Evolutionary conservation across 2,329 filamentous ascomycete genomes (phyloP).

Genomic region (Verticillium isaacii): DNA sequence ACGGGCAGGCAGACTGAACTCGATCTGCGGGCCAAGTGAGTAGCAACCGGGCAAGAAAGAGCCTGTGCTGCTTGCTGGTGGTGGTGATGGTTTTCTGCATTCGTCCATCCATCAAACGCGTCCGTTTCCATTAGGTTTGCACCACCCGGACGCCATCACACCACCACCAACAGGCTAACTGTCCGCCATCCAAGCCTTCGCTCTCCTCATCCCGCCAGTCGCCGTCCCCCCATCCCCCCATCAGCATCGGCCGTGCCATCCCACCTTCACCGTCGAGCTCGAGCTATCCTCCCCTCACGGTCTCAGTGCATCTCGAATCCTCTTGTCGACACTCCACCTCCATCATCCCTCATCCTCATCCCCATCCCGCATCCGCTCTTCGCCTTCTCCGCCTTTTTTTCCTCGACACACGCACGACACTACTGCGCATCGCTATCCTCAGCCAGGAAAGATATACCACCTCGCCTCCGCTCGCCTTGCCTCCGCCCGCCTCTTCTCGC

Average conservation of each 20-base stretch:
- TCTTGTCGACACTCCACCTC: not conserved
- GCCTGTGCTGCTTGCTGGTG: not conserved
- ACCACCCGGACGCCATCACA: not conserved
- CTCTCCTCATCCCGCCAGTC: not conserved
- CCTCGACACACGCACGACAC: not conserved
- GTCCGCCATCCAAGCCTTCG: not conserved
- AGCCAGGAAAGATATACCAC: not conserved
- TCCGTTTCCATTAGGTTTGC: not conserved
- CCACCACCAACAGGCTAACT: not conserved
- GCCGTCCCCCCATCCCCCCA: not conserved
- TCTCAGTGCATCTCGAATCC: not conserved
- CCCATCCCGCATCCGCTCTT: not conserved
- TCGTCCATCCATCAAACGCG: not conserved
- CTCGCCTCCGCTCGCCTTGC: not conserved
- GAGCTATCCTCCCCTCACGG: not conserved
- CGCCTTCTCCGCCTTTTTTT: not conserved
- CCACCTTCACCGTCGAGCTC: not conserved
- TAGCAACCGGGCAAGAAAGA: not conserved
- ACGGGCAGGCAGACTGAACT: no score
- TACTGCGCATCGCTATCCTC: not conserved
- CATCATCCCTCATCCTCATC: not conserved
- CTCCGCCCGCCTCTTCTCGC: conserved; percentile 2
- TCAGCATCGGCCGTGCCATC: not conserved
- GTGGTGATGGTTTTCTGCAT: not conserved
- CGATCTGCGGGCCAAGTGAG: not conserved